Conservation (phyloP, 2,329 filamentous ascomycete genomes). For the Phaeosphaeria sp. region DNA sequence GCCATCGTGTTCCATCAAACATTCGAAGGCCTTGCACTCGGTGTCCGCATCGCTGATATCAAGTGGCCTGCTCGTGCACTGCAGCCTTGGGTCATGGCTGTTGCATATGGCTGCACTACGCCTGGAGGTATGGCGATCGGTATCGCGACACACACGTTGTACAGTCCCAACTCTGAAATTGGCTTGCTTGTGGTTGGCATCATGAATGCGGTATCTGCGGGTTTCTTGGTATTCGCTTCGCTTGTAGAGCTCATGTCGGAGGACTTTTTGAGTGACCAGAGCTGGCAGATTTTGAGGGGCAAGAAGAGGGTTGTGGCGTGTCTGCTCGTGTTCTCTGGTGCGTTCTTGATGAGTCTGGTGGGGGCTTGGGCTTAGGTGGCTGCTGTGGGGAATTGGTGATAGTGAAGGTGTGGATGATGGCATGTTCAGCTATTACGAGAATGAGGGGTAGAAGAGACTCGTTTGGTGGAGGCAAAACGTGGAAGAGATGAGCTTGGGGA, state of each 20-base stretch:
- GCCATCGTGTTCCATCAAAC: conserved; percentile 73
- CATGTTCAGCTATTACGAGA: neutral
- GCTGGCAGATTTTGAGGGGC: conserved; percentile 70
- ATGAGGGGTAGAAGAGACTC: too few relatives aligned
- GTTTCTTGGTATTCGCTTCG: conserved; percentile 80
- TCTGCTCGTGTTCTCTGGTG: conserved; percentile 67
- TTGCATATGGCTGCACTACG: conserved; percentile 74
- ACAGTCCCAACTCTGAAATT: conserved; percentile 77
- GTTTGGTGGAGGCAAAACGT: too few relatives aligned
- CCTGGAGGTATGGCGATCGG: conserved; percentile 86
- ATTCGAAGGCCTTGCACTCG: conserved; percentile 86
- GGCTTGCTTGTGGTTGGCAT: conserved; percentile 83
- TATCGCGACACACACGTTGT: conserved; percentile 76
- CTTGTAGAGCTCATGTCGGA: conserved; percentile 85
- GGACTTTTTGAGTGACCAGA: conserved; percentile 80
- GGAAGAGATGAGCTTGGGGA: too few relatives aligned
- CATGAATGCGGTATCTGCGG: conserved; percentile 85
- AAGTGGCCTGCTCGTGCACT: conserved; percentile 50
- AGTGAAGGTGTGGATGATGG: neutral
- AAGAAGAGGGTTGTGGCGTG: conserved; percentile 68
- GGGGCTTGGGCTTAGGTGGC: conserved; percentile 69
- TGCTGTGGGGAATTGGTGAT: neutral
- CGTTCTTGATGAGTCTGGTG: conserved; percentile 72
- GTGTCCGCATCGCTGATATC: conserved; percentile 82
- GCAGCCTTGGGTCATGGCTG: conserved; percentile 72